Conservation (phyloP, 495 filamentous ascomycete species). For the Neurospora intermedia region DNA sequence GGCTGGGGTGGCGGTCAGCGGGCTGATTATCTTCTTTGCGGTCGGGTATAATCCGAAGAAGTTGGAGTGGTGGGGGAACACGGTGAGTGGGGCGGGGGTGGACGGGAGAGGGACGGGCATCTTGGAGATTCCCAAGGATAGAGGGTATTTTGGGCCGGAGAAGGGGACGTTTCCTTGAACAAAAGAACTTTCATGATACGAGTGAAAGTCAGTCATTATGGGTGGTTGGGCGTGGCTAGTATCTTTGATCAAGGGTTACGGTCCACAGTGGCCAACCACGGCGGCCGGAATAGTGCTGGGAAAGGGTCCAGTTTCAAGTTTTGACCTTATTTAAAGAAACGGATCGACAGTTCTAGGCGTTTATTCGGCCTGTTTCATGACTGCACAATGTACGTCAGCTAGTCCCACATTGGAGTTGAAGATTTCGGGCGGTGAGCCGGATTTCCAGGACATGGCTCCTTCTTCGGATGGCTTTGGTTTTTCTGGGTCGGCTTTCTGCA, state of each 20-base stretch:
- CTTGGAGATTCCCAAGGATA: conserved; percentile 17
- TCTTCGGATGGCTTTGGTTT: neutral
- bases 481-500: neutral
- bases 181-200: neutral
- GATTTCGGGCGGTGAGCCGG: neutral
- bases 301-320: neutral
- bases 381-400: neutral
- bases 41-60: conserved; percentile 40
- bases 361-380: neutral
- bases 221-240: neutral
- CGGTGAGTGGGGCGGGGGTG: conserved; percentile 23
- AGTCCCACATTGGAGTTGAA: neutral
- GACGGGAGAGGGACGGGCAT: conserved; percentile 19
- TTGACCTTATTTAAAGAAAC: neutral
- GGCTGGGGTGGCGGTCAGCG: conserved; percentile 25
- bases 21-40: conserved; percentile 47
- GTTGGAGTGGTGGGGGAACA: conserved; percentile 54
- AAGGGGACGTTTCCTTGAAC: conserved; percentile 24
- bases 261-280: neutral
- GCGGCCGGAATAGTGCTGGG: neutral
- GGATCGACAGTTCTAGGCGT: neutral
- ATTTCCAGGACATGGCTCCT: neutral
- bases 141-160: conserved; percentile 28
- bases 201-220: neutral
- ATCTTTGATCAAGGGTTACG: neutral